Conservation (phyloP, 805 yeast genomes). For the Candida bentonensis region DNA sequence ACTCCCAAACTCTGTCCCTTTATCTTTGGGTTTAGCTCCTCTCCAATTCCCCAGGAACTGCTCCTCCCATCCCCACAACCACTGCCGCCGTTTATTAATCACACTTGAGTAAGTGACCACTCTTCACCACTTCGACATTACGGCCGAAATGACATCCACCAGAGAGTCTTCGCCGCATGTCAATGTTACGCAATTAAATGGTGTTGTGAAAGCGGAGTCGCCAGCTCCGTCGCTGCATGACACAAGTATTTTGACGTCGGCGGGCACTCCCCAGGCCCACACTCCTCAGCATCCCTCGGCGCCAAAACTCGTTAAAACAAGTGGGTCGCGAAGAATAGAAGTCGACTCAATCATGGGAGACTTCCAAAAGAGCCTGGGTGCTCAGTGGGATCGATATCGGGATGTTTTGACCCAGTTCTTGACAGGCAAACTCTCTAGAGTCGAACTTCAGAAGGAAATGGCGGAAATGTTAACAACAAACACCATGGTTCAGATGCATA, state of each 20-base stretch:
- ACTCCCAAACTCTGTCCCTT: too few species aligned
- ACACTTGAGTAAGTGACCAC: too few species aligned
- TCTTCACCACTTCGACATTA: background rate
- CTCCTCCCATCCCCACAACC: too few species aligned
- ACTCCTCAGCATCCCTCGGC: too few species aligned
- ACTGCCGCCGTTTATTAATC: too few species aligned
- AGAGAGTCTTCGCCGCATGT: background rate
- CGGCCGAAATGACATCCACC: background rate
- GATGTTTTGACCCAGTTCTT: constrained; percentile 62
- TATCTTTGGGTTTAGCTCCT: too few species aligned
- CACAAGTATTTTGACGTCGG: background rate
- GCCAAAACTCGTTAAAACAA: too few species aligned
- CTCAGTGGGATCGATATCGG: constrained; percentile 78
- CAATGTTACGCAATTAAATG: background rate
- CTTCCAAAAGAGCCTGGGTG: constrained; percentile 59
- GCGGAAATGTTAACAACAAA: constrained; percentile 38
- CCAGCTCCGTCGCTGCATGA: background rate
- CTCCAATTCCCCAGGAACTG: too few species aligned
- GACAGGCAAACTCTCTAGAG: constrained; percentile 63
- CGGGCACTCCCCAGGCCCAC: background rate
- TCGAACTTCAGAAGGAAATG: constrained; percentile 51
- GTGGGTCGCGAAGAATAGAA: constrained; percentile 32
- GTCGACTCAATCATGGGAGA: constrained; percentile 56
- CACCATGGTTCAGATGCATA: constrained; percentile 50
- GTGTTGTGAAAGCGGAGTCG: background rate